Percentiles rank a stretch among this genome's conserved stretches.
Conservation (phyloP, 2,329 filamentous ascomycete species). For the Sordariomycetes sp. region DNA sequence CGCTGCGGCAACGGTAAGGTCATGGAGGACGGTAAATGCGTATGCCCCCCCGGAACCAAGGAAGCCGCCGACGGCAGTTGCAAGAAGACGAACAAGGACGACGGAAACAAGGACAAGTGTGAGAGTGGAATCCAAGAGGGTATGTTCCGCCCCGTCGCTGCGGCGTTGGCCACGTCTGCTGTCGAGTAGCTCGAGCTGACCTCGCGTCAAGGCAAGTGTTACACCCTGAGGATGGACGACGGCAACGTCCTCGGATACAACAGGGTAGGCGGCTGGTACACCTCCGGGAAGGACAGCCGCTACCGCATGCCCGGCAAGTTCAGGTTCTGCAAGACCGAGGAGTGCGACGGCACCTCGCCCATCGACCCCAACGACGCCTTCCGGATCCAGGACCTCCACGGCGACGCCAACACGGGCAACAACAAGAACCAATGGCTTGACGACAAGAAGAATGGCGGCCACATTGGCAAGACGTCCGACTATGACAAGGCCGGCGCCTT, state of each 20-base stretch:
- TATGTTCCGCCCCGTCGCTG: neutral
- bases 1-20: constrained; percentile 8
- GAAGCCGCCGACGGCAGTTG: constrained; percentile 6
- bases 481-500: constrained; percentile 9
- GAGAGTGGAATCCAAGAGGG: neutral
- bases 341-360: constrained; percentile 5
- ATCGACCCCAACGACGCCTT: constrained; percentile 7
- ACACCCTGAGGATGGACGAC: constrained; percentile 34
- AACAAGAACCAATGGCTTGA: constrained; percentile 7
- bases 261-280: constrained; percentile 6
- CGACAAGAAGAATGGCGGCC: constrained; percentile 8
- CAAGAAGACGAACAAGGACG: too few species aligned
- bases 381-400: constrained; percentile 9
- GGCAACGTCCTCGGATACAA: constrained; percentile 10
- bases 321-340: constrained; percentile 9
- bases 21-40: constrained; percentile 8
- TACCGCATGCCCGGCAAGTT: constrained; percentile 10
- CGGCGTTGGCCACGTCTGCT: neutral
- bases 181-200: neutral
- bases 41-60: constrained; percentile 6
- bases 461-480: constrained; percentile 7
- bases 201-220: neutral
- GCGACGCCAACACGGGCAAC: neutral
- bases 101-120: neutral
- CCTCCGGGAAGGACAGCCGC: constrained; percentile 8